phyloP scores from a whole-genome alignment of 805 yeast genomes.

The Limtongia smithiae region DNA sequence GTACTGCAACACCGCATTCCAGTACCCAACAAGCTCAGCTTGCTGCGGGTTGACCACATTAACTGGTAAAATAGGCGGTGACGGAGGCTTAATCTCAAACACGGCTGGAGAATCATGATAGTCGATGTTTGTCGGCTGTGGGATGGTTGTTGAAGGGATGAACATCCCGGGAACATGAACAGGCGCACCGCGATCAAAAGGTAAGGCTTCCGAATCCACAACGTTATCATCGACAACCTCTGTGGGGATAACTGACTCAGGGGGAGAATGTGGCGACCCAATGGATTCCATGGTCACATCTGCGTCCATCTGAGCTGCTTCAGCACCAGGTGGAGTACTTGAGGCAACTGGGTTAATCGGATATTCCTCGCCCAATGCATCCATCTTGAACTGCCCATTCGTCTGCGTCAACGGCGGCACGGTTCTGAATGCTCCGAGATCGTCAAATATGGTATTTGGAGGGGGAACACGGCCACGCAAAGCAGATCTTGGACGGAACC shows the following conservation, averaged over 20 bases:
- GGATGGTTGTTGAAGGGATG: neutral
- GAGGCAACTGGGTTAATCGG: slow-evolving; percentile 1
- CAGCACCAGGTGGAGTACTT: neutral
- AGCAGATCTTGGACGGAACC: slow-evolving; percentile 1
- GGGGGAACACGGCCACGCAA: neutral
- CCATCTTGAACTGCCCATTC: slow-evolving; percentile 34
- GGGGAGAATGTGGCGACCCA: slow-evolving; percentile 3
- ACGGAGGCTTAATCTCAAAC: slow-evolving; percentile 30
- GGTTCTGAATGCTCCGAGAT: slow-evolving; percentile 2
- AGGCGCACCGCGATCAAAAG: slow-evolving; percentile 24
- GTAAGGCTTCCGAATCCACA: slow-evolving; percentile 1
- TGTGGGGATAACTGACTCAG: neutral
- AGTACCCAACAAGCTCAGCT: slow-evolving; percentile 24
- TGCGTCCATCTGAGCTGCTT: neutral
- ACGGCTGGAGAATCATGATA: slow-evolving; percentile 27
- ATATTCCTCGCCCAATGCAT: slow-evolving; percentile 18
- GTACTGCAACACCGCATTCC: slow-evolving; percentile 26
- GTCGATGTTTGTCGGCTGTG: slow-evolving; percentile 18
- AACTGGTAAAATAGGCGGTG: slow-evolving; percentile 27
- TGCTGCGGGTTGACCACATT: slow-evolving; percentile 6
- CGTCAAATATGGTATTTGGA: neutral
- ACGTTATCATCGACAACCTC: neutral
- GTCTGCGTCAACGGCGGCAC: slow-evolving; percentile 35
- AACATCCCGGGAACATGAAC: slow-evolving; percentile 6
- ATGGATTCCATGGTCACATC: slow-evolving; percentile 18